These are phyloP conservation scores for Vitis riparia DNA, from an alignment of 164 flowering plant genomes.

Conservation along the genomic window DNA sequence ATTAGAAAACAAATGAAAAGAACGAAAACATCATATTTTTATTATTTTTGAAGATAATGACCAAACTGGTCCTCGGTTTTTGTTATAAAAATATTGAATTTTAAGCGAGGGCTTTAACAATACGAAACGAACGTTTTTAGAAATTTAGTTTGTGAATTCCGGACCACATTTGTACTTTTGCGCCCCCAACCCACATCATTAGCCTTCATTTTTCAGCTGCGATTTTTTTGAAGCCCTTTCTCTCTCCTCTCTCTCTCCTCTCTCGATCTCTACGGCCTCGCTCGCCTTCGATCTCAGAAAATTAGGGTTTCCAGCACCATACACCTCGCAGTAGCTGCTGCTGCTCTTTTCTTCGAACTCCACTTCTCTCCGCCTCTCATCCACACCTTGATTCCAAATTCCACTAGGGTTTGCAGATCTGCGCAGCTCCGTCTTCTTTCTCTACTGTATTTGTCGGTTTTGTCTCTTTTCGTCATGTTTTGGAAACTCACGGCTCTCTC, in stretches of 20 bases:
- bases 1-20: too few species aligned
- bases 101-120: too few species aligned
- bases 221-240: background rate
- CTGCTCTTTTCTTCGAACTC: slow-evolving; percentile 6
- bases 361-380: background rate
- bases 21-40: too few species aligned
- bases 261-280: slow-evolving; percentile 24
- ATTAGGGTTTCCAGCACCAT: slow-evolving; percentile 36
- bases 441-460: slow-evolving; percentile 5
- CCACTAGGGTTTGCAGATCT: slow-evolving; percentile 42
- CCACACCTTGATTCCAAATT: slow-evolving; percentile 12
- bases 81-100: too few species aligned
- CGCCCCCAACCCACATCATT: background rate
- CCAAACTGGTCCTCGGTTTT: too few species aligned
- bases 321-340: slow-evolving; percentile 8
- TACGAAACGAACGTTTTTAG: too few species aligned
- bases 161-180: slow-evolving; percentile 15
- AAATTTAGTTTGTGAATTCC: background rate
- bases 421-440: slow-evolving; percentile 11
- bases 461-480: slow-evolving; percentile 50
- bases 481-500: slow-evolving; percentile 88
- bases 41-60: too few species aligned
- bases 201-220: background rate
- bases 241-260: slow-evolving; percentile 4
- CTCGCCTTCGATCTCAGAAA: slow-evolving; percentile 16